Evolutionary conservation across 345 rosid species (phyloP), one percentile per base, ranked within the genome.

Genomic region (Gossypium herbaceum): DNA sequence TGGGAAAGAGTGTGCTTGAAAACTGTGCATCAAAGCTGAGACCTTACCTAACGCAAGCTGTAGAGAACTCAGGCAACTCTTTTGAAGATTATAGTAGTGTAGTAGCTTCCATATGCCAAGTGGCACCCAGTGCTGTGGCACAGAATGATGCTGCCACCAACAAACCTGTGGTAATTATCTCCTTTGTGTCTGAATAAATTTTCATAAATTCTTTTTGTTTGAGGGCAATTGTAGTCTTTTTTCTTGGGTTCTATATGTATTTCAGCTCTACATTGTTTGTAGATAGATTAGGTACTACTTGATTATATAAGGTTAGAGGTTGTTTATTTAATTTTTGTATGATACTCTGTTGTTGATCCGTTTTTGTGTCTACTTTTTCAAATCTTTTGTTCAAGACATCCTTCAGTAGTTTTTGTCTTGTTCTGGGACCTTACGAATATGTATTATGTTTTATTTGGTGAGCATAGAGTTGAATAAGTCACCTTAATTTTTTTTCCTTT

Each of bases 1-100:
- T 96, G 75, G 98, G 82, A 25, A 94, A 89, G 84, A 81, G 73
- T 61, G 98, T 96, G 63, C 89, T 96, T 50, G 79, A 82, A 73
- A 88, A 59, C 75, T 92, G 85, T 86, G 90, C 91, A 41, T 70
- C 82, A 72, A 93, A 88, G 85, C 83, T 96, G 75, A 94, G 86
- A 77, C 88, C 89, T n/a, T 89, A 82, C 86, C 74, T 96, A 79
- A 78, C 77, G 20, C 82, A 79, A 74, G 94, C 93, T 68, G 83
- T 92, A 75, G 82, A 84, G 74, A 82, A 86, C 16, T 84, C 79
- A 62, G 90, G 88, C 44, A 75, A 82, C 68, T 81, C 91, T 48
- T 29, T 87, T 55, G 88, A 85, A 52, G 90, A 91, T 72, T 96
- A 90, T 82, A 80, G 87, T 78, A 73, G 82, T 50, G 81, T 89